Conservation (phyloP, 2,329 filamentous ascomycete genomes). For the Xylaria sp. region DNA sequence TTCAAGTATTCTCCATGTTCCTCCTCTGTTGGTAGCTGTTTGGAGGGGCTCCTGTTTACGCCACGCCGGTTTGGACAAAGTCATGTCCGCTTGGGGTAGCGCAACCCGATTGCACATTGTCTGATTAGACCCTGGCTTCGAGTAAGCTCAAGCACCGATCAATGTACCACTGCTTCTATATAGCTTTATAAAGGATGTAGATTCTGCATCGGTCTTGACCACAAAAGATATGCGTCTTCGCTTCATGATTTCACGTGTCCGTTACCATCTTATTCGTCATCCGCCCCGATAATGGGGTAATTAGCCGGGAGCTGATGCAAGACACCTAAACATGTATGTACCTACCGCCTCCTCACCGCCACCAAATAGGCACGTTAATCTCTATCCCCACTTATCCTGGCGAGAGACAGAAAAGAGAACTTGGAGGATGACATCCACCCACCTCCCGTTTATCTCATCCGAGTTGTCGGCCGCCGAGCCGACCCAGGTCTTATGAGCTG, state of each 20-base stretch:
- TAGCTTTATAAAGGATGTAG: slow-evolving; percentile 16
- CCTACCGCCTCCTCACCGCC: background rate
- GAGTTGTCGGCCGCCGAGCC: slow-evolving; percentile 1
- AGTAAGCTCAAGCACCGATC: background rate
- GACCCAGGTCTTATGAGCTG: background rate
- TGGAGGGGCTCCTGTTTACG: slow-evolving; percentile 8
- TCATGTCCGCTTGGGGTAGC: slow-evolving; percentile 6
- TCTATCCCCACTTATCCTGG: slow-evolving; percentile 23
- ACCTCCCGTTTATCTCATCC: background rate
- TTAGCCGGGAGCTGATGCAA: slow-evolving; percentile 12
- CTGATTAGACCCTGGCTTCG: slow-evolving; percentile 1
- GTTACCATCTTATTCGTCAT: background rate
- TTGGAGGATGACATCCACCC: slow-evolving; percentile 14
- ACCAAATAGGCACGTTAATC: slow-evolving; percentile 1
- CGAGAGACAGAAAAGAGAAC: background rate
- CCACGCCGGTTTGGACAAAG: slow-evolving; percentile 28
- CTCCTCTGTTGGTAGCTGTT: slow-evolving; percentile 14
- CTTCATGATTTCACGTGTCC: background rate
- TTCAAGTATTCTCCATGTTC: slow-evolving; percentile 25
- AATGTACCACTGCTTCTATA: slow-evolving; percentile 30
- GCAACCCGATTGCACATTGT: slow-evolving; percentile 1
- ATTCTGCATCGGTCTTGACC: slow-evolving; percentile 9
- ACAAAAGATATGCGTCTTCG: background rate
- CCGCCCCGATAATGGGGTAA: background rate
- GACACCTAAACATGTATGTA: background rate